Conservation (phyloP, 2,329 filamentous ascomycete genomes). For the Dactylonectria estremocensis region DNA sequence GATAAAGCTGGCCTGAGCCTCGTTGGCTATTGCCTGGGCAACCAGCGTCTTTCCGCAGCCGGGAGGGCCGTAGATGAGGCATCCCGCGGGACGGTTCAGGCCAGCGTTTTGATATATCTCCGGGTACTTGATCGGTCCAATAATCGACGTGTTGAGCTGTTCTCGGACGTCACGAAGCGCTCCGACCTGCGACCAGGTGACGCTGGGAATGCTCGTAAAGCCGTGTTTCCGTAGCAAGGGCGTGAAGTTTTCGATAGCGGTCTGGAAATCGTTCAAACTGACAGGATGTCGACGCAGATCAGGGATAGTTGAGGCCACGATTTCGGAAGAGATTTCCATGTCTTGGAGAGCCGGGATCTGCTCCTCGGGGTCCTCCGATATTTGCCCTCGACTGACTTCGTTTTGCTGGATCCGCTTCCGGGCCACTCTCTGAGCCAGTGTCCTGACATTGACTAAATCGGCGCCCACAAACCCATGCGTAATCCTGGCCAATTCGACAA, state of each 20-base stretch:
- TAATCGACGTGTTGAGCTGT: constrained; percentile 87
- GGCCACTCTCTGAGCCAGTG: constrained; percentile 58
- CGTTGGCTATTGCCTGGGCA: constrained; percentile 95
- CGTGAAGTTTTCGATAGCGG: constrained; percentile 75
- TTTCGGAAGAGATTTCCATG: constrained; percentile 37
- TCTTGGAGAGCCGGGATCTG: constrained; percentile 23
- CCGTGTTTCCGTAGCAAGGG: constrained; percentile 87
- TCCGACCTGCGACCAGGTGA: constrained; percentile 94
- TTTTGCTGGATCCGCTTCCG: constrained; percentile 51
- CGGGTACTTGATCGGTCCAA: constrained; percentile 89
- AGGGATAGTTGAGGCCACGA: constrained; percentile 2
- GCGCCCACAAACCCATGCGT: constrained; percentile 96
- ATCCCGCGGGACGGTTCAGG: constrained; percentile 85
- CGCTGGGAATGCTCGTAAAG: constrained; percentile 93
- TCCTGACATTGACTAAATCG: constrained; percentile 80
- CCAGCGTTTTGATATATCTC: constrained; percentile 83
- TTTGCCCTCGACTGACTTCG: constrained; percentile 4
- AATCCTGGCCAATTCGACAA: constrained; percentile 80
- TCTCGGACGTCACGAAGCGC: constrained; percentile 85
- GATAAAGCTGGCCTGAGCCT: constrained; percentile 97
- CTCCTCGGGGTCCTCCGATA: neutral
- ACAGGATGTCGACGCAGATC: constrained; percentile 29
- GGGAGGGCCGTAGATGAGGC: constrained; percentile 95
- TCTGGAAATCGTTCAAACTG: constrained; percentile 73
- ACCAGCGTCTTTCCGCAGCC: constrained; percentile 97